A percentile compares a stretch with the other conserved stretches of the same genome.
Evolutionary conservation across 306 rosid species (phyloP).

Genomic region (Quercus ilex): DNA sequence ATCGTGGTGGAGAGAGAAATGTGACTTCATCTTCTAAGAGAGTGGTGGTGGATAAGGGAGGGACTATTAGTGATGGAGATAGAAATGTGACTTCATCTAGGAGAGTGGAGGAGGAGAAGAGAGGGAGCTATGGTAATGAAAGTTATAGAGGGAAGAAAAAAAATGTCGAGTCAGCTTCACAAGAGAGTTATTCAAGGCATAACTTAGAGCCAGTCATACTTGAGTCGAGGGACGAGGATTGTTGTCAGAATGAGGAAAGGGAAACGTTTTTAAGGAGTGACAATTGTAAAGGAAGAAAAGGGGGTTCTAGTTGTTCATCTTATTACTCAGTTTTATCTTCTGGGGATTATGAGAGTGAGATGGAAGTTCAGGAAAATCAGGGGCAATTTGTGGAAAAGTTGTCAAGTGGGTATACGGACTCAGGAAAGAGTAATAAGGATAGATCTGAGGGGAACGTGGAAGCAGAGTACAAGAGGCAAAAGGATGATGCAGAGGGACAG

Average conservation of each 20-base stretch:
- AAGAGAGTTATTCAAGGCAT: slow-evolving; percentile 19
- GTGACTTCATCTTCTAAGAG: slow-evolving; percentile 36
- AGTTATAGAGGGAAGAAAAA: slow-evolving; percentile 21
- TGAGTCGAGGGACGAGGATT: slow-evolving; percentile 36
- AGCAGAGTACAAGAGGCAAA: slow-evolving; percentile 35
- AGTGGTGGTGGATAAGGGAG: slow-evolving; percentile 35
- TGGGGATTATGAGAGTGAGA: slow-evolving; percentile 60
- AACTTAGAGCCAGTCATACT: slow-evolving; percentile 17
- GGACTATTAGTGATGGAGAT: slow-evolving; percentile 26
- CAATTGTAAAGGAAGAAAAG: slow-evolving; percentile 40
- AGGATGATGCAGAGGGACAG: slow-evolving; percentile 22
- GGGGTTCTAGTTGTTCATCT: slow-evolving; percentile 77
- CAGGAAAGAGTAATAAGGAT: slow-evolving; percentile 27
- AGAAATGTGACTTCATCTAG: slow-evolving; percentile 39
- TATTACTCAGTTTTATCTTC: slow-evolving; percentile 69
- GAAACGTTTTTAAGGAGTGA: slow-evolving; percentile 30
- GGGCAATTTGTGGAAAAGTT: slow-evolving; percentile 41
- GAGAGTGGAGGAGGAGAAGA: slow-evolving; percentile 41
- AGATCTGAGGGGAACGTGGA: slow-evolving; percentile 24
- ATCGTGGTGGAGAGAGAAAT: slow-evolving; percentile 33
- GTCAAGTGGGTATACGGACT: slow-evolving; percentile 38
- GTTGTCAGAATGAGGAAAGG: slow-evolving; percentile 27
- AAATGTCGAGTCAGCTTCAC: neutral
- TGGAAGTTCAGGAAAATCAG: slow-evolving; percentile 53
- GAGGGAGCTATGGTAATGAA: slow-evolving; percentile 19